These are phyloP conservation scores for Sodiomyces alkalinus DNA, from an alignment of 2,329 filamentous ascomycete genomes.

Conservation along the genomic window DNA sequence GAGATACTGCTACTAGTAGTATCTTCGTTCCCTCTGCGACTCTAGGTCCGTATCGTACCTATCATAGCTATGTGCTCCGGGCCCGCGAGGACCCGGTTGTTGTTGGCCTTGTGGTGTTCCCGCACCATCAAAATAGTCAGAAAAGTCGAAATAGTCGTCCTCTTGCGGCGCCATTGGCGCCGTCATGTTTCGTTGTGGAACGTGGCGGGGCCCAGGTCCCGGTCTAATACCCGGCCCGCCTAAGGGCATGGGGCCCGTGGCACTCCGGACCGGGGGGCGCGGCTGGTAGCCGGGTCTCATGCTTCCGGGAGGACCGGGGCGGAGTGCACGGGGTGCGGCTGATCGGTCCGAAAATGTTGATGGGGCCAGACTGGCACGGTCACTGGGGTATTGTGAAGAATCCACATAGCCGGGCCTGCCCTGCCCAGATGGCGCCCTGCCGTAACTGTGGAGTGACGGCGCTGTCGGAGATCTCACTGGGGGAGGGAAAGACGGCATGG, in stretches of 20 bases:
- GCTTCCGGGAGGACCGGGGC: constrained; percentile 8
- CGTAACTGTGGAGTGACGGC: constrained; percentile 16
- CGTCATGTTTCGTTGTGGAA: constrained; percentile 30
- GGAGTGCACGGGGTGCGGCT: constrained; percentile 8
- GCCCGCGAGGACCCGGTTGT: constrained; percentile 9
- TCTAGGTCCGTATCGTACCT: constrained; percentile 20
- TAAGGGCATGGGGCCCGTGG: constrained; percentile 20
- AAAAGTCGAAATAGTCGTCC: constrained; percentile 14
- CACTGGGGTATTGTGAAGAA: constrained; percentile 10
- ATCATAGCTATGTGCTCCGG: constrained; percentile 7
- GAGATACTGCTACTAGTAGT: too few relatives aligned
- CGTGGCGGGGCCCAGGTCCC: constrained; percentile 18
- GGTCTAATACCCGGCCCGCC: too few relatives aligned
- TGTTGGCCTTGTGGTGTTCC: constrained; percentile 12
- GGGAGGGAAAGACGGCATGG: constrained; percentile 17
- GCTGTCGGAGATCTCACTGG: constrained; percentile 16
- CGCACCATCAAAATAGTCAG: constrained; percentile 14
- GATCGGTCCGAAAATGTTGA: constrained; percentile 12
- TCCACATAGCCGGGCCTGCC: constrained; percentile 3
- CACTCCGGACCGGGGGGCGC: constrained; percentile 20
- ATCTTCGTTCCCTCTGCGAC: constrained; percentile 15
- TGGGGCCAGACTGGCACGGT: constrained; percentile 18
- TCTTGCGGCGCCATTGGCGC: constrained; percentile 20
- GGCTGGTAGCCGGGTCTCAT: constrained; percentile 7
- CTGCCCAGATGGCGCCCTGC: constrained; percentile 3